Base-by-base conservation (phyloP, 495 filamentous ascomycete species). In the Neohortaea acidophila region DNA sequence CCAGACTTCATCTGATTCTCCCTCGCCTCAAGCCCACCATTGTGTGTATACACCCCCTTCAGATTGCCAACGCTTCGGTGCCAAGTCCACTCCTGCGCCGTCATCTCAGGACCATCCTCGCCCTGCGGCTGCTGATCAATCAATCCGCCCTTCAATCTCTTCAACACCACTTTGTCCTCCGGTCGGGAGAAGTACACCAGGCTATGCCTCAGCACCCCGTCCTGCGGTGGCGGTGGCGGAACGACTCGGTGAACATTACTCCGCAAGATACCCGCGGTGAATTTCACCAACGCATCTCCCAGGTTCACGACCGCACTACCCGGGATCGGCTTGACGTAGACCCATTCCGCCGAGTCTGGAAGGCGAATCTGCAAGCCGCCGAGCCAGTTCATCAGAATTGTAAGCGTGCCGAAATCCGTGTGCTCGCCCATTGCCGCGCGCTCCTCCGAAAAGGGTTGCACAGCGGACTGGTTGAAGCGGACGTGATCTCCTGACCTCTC, bases 241-340 rank as follows among this genome's bases (percentile, higher is more conserved):
- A 72, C 67, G 13, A 79, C 75, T 3, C 75, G 63, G 51, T 79
- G 75, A 9, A 77, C 69, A 46, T 74, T 77, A 1, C 64, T 67
- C 15, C 73, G 64, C 28, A 79, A 51, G 13, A 70, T 45, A 4
- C 73, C 72, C 28, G 67, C 68, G 7, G 71, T 72, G 48, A 79
- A 78, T 28, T 70, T 73, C 11, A 70, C 68, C 57, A 77, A 65
- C 7, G 72, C 70, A 41, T 81, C 77, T 0, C 75, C 76, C 0
- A 81, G 61, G 39, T 81, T 80, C 33, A 79, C 58, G 25, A 81
- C 69, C 9, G 65, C 67, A 38, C 69, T 66, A 0, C 73, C 70
- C 2, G 60, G 62, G 11, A 75, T 46, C 0, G 77, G 75, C 21
- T 64, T 59, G 9, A 81, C 72, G 51, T 70, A 79, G 2, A 59